phyloP scores from a whole-genome alignment of 2,329 filamentous ascomycete species.

The Aspergillus intermedius region DNA sequence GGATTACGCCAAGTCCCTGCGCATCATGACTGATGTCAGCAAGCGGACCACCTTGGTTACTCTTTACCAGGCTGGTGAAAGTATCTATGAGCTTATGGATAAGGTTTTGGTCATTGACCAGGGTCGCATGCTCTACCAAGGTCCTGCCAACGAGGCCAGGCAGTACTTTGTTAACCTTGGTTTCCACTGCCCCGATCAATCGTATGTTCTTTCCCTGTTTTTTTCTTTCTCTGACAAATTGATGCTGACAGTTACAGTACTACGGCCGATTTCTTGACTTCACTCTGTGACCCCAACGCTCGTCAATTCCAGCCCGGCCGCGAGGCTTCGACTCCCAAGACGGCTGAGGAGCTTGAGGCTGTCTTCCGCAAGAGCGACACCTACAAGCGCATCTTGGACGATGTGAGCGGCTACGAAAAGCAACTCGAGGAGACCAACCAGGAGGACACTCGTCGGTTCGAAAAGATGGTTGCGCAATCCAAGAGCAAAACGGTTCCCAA shows the following conservation, averaged over 20 bases:
- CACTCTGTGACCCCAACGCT: conserved; percentile 66
- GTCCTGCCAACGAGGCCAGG: conserved; percentile 54
- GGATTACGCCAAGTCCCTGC: conserved; percentile 65
- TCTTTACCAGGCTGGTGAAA: conserved; percentile 64
- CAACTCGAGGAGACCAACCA: conserved; percentile 52
- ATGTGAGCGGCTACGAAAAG: conserved; percentile 56
- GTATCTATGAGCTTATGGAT: conserved; percentile 68
- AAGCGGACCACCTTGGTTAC: conserved; percentile 65
- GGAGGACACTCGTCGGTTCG: conserved; percentile 58
- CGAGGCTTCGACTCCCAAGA: conserved; percentile 62
- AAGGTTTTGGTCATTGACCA: conserved; percentile 73
- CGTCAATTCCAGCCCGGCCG: conserved; percentile 60
- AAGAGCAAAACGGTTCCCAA: conserved; percentile 62
- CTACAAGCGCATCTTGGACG: conserved; percentile 55
- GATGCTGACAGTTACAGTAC: conserved; percentile 42
- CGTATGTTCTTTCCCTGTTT: conserved; percentile 6
- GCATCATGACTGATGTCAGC: conserved; percentile 69
- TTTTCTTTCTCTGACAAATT: neutral
- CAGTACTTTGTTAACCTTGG: conserved; percentile 62
- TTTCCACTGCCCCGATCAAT: conserved; percentile 52
- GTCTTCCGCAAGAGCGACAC: conserved; percentile 59
- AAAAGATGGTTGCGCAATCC: conserved; percentile 56
- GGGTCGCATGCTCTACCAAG: conserved; percentile 63
- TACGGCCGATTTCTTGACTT: conserved; percentile 71
- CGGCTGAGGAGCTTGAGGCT: conserved; percentile 60